Evolutionary conservation across 1,284 basidiomycete species (phyloP), one percentile per base, ranked within the genome.

Genomic region (Boletus subluridellus): DNA sequence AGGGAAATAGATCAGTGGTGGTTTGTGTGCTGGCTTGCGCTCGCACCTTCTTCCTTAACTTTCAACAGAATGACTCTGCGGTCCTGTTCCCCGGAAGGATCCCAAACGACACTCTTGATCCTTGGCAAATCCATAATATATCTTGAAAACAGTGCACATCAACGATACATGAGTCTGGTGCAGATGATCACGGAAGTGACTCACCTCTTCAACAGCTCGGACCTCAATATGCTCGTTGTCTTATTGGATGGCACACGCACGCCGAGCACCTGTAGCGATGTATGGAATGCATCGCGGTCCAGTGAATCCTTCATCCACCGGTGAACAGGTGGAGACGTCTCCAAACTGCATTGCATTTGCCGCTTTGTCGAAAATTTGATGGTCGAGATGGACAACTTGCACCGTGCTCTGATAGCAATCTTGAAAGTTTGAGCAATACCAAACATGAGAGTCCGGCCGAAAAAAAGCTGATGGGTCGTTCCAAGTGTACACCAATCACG

Each of bases 51-150:
- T 30, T 82, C 72, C 17, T 76, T 66, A 8, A 84, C 80, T 49
- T 81, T 80, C 26, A 94, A 73, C 30, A 94, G 71, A 0, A 94
- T 73, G 11, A 92, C 75, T 42, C 84, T 80, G 58, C 79, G 72
- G 12, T 76, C 78, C 28, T 77, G 72, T 32, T 76, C 74, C 50
- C 81, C 74, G 5, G 74, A 70, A 14, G 82, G 78, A 67, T 85
- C 81, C 34, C 74, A 73, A 2, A 84, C 73, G 11, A 94, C 85
- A 28, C 74, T 82, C 58, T 80, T 83, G 26, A 86, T 73, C 74
- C 82, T 88, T 11, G 87, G 85, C 5, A 93, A 69, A 72, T 90
- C 83, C 64, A 93, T 75, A 42, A 86, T 65, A 21, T 73, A 74
- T 47, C 84, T 87, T 63, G 53, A 55, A 39, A 50, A 47, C 10